phyloP scores from a whole-genome alignment of 2,329 filamentous ascomycete species.

The Pestalotiopsis sp. region DNA sequence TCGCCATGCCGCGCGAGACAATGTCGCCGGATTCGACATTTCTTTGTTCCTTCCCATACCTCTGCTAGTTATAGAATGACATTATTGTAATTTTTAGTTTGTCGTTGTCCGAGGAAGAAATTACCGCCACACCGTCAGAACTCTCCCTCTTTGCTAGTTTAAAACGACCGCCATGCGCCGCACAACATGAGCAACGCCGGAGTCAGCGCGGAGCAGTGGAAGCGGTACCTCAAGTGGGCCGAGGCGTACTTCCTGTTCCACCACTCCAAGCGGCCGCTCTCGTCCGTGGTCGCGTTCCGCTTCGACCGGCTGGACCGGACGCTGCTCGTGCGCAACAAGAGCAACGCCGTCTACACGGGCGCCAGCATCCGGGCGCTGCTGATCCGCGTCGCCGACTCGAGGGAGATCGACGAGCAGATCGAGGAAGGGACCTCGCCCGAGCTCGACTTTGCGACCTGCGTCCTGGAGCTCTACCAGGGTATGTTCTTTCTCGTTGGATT shows the following conservation, averaged over 20 bases:
- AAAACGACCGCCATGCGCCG: neutral
- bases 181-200: neutral
- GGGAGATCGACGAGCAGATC: neutral
- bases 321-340: constrained; percentile 7
- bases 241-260: constrained; percentile 3
- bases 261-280: neutral
- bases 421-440: neutral
- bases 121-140: too few species aligned
- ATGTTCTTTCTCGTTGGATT: neutral
- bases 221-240: neutral
- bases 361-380: constrained; percentile 3
- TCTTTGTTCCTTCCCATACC: neutral
- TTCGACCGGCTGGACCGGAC: neutral
- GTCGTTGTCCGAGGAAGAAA: too few species aligned
- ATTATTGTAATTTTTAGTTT: too few species aligned
- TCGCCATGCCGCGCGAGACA: neutral
- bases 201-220: neutral
- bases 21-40: neutral
- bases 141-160: too few species aligned
- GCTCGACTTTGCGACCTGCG: constrained; percentile 2
- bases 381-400: constrained; percentile 9
- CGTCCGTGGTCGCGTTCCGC: neutral
- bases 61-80: neutral
- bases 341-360: constrained; percentile 8
- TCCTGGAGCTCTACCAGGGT: constrained; percentile 2